phyloP scores from a whole-genome alignment of 1,139 yeast species.

The Trichomonascaceae sp. region DNA sequence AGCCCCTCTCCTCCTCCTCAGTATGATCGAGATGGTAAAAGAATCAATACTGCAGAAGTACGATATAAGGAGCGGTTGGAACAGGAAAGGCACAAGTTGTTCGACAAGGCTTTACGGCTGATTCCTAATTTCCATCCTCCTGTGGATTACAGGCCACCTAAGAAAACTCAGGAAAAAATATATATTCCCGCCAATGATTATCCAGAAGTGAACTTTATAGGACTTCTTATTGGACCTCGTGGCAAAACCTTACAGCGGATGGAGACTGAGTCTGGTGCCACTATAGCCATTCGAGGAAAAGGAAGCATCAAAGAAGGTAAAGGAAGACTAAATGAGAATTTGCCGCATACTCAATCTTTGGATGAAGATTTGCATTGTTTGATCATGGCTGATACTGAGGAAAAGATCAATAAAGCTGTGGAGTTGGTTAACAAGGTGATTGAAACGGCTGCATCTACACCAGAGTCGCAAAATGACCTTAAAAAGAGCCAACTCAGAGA shows the following conservation, averaged over 20 bases:
- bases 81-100: slow-evolving; percentile 70
- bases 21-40: slow-evolving; percentile 75
- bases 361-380: slow-evolving; percentile 86
- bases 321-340: slow-evolving; percentile 37
- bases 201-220: slow-evolving; percentile 91
- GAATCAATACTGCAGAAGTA: slow-evolving; percentile 76
- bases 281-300: slow-evolving; percentile 80
- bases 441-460: slow-evolving; percentile 74
- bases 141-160: slow-evolving; percentile 63
- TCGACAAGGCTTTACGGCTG: slow-evolving; percentile 63
- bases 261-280: slow-evolving; percentile 81
- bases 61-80: slow-evolving; percentile 59
- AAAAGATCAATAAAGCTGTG: slow-evolving; percentile 69
- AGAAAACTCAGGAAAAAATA: slow-evolving; percentile 71
- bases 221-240: slow-evolving; percentile 88
- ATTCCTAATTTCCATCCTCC: slow-evolving; percentile 85
- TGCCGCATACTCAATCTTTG: slow-evolving; percentile 43
- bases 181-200: slow-evolving; percentile 82
- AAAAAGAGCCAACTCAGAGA: slow-evolving; percentile 89
- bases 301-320: slow-evolving; percentile 96
- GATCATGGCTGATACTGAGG: slow-evolving; percentile 78
- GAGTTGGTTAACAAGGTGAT: slow-evolving; percentile 70
- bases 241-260: slow-evolving; percentile 80
- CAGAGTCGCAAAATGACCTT: slow-evolving; percentile 88
- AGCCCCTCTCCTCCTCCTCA: slow-evolving; percentile 93